Evolutionary conservation across 139 green algal genomes (phyloP), one percentile per base, ranked within the genome.

Genomic region (Tetratostichococcus sp.): DNA sequence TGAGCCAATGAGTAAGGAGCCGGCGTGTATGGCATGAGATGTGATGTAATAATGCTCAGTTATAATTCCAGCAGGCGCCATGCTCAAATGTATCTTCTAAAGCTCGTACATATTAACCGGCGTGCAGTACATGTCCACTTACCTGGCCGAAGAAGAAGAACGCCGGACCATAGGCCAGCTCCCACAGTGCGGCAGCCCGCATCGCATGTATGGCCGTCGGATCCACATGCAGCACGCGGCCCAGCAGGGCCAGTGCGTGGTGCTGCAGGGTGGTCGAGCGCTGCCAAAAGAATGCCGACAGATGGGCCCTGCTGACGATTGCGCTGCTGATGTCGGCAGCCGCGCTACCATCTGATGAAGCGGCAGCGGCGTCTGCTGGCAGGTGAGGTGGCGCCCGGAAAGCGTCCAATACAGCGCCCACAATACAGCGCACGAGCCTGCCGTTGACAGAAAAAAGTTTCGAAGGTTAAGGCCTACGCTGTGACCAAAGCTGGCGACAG

Each of bases 61-160:
- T 22, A 50, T 8, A 50, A 50, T n/a, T n/a, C n/a, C n/a, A n/a
- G n/a, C n/a, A n/a, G n/a, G n/a, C n/a, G n/a, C n/a, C n/a, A n/a
- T n/a, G n/a, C n/a, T n/a, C n/a, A n/a, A n/a, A n/a, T n/a, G n/a
- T n/a, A n/a, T n/a, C n/a, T n/a, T n/a, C n/a, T n/a, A n/a, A n/a
- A n/a, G n/a, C n/a, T n/a, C n/a, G n/a, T n/a, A n/a, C n/a, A n/a
- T n/a, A n/a, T n/a, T n/a, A n/a, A n/a, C n/a, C n/a, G n/a, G n/a
- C n/a, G n/a, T n/a, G n/a, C n/a, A n/a, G n/a, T n/a, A n/a, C n/a
- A n/a, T n/a, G n/a, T n/a, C n/a, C n/a, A n/a, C n/a, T n/a, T n/a
- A 74, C 70, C 30, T 66, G 70, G 26, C 28, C 39, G 25, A 73
- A 73, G 30, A 76, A 78, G 35, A 87, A 83, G 50, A 83, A 87